Base-by-base conservation (phyloP, 2,329 filamentous ascomycete genomes). In the Botrytis pseudocinerea region DNA sequence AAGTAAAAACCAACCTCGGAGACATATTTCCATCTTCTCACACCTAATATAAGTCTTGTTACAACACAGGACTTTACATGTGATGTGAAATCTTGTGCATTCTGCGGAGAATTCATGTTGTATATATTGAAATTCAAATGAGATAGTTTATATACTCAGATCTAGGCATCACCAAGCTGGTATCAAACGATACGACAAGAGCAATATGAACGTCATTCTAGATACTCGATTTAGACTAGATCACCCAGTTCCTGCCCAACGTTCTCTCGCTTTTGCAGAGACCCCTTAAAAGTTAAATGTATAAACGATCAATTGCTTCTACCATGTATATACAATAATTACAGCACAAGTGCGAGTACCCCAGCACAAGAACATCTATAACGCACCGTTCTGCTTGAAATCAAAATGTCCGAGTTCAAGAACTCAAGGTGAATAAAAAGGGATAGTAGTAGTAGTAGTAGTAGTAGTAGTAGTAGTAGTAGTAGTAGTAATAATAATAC, bases 221-320 rank as follows among this genome's bases (percentile, higher is more conserved):
- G 2, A 16, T n/a, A 28, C 51, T 54, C 14, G 4, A 54, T 18
- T 8, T 4, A 18, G 5, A 54, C 48, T n/a, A 25, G 0, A 16
- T 28, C 0, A 7, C 1, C 48, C 6, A 25, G 5, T 12, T 0
- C 8, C 25, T 0, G 10, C 4, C 6, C 25, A 8, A n/a, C 16
- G 0, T 22, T 10, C 22, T 12, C 22, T 12, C 8, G 8, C 9
- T 6, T 12, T 9, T 51, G 10, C 25, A 51, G 4, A 51, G 12
- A 51, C 25, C 10, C 9, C 12, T 1, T 10, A n/a, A 14, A 22
- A 12, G 25, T 14, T 51, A 22, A 0, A 51, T 51, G 25, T 48
- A 48, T 25, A 48, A 48, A 48, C 46, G 10, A 10, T 4, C 8
- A 48, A 25, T 10, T 48, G 1, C 46, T 48, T 48, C 7, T 25